These are phyloP conservation scores for Dactylellina drechsleri DNA, from an alignment of 2,329 filamentous ascomycete species.

Conservation along the genomic window DNA sequence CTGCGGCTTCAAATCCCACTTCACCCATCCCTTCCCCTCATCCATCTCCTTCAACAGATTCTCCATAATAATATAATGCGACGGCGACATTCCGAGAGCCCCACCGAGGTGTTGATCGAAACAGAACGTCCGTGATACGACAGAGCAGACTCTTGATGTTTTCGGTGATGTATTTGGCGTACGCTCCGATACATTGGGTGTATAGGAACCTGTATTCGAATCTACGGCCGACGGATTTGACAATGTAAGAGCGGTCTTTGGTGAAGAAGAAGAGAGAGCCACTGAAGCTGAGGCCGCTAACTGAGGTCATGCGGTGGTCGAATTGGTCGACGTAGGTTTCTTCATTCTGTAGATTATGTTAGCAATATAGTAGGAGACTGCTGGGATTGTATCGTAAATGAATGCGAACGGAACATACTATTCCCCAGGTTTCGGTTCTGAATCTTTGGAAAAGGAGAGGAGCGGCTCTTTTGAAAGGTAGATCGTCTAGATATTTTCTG, in stretches of 20 bases:
- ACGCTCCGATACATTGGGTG: constrained; percentile 56
- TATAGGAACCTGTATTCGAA: constrained; percentile 58
- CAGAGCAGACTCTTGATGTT: constrained; percentile 54
- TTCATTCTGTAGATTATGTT: constrained; percentile 42
- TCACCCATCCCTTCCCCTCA: constrained; percentile 55
- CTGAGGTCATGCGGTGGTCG: constrained; percentile 38
- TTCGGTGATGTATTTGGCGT: constrained; percentile 53
- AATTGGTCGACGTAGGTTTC: constrained; percentile 55
- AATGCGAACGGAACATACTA: constrained; percentile 8
- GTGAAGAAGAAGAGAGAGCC: constrained; percentile 58
- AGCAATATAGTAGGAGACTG: not conserved
- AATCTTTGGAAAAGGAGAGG: constrained; percentile 56
- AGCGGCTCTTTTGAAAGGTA: constrained; percentile 56
- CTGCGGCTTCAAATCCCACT: constrained; percentile 58
- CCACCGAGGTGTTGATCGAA: constrained; percentile 57
- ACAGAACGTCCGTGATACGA: constrained; percentile 56
- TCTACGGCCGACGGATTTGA: constrained; percentile 57
- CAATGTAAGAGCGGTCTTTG: constrained; percentile 54
- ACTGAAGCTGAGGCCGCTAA: constrained; percentile 57
- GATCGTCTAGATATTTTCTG: constrained; percentile 38
- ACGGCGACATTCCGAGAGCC: constrained; percentile 56
- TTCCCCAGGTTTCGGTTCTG: constrained; percentile 46
- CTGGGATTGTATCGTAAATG: not conserved
- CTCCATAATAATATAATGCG: constrained; percentile 58
- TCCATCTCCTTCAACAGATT: constrained; percentile 57